Percentiles rank a stretch among this genome's conserved stretches.
These are phyloP conservation scores for Yamadazyma dendronema DNA, from an alignment of 1,139 yeast species.

Conservation along the genomic window DNA sequence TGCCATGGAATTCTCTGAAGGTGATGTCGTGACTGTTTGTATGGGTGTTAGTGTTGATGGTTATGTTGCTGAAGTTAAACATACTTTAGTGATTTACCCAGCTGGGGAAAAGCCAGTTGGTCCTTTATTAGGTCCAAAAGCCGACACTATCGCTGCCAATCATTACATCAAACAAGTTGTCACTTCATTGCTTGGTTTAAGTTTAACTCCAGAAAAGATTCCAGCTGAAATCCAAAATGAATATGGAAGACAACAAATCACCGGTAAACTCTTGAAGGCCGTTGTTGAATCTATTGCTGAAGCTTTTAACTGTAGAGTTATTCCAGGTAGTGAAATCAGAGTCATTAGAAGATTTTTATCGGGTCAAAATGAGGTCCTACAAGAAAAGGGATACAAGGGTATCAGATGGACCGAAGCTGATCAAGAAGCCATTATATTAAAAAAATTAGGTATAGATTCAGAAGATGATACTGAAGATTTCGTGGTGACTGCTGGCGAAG, in stretches of 20 bases:
- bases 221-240: conserved; percentile 44
- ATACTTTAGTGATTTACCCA: conserved; percentile 82
- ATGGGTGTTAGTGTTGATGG: conserved; percentile 95
- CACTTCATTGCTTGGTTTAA: conserved; percentile 68
- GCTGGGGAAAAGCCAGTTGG: conserved; percentile 63
- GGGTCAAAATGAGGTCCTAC: conserved; percentile 91
- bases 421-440: conserved; percentile 48
- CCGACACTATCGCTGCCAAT: conserved; percentile 88
- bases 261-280: conserved; percentile 66
- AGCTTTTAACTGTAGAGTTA: conserved; percentile 76
- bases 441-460: conserved; percentile 11
- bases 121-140: conserved; percentile 79
- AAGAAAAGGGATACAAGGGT: conserved; percentile 90
- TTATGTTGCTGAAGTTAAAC: conserved; percentile 82
- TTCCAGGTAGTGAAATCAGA: conserved; percentile 91
- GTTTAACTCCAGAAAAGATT: conserved; percentile 71
- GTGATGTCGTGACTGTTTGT: conserved; percentile 81
- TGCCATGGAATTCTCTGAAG: conserved; percentile 55
- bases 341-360: conserved; percentile 90
- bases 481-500: conserved; percentile 75
- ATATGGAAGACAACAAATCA: conserved; percentile 36
- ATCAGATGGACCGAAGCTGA: conserved; percentile 87
- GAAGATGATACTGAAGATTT: conserved; percentile 65
- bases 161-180: conserved; percentile 87
- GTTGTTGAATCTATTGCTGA: conserved; percentile 81